Evolutionary conservation across 1,284 basidiomycete species (phyloP), one percentile per base, ranked within the genome.

Genomic region (Uromyces viciae-fabae): DNA sequence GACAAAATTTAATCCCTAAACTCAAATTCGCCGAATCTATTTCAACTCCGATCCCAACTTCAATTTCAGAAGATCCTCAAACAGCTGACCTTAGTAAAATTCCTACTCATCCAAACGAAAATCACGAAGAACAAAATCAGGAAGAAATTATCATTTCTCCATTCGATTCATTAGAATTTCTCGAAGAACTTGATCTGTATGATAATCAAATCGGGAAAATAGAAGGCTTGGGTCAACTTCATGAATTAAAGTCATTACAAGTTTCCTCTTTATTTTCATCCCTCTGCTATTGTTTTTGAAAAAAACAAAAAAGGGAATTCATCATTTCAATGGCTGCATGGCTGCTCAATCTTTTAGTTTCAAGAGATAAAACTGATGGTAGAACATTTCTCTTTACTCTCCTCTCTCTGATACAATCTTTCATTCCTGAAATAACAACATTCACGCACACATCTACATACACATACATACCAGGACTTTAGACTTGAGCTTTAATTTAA

Each of bases 401-500:
- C 22, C 28, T 31, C 42, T 46, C 19, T 42, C 62, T 4, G 25
- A 28, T 28, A 1, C 19, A 2, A 69, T 46, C 3, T 8, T 3
- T 36, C 31, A n/a, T n/a, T n/a, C n/a, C n/a, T n/a, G n/a, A n/a
- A n/a, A n/a, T n/a, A n/a, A n/a, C n/a, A n/a, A n/a, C n/a, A n/a
- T n/a, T n/a, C n/a, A 19, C n/a, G n/a, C n/a, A n/a, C n/a, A n/a
- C n/a, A n/a, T n/a, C n/a, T n/a, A n/a, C n/a, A n/a, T n/a, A 31
- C 28, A 52, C n/a, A 14, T 52, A 5, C 31, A 11, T 40, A 31
- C 25, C 62, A 83, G 83, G 66, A 43, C 83, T 25, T 83, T 86
- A 25, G 85, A 86, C 78, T 75, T 85, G 1, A 85, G 85, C 38
- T 86, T 86, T 82, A 86, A 86, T 83, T 83, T 85, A 81, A 84